A percentile compares a stretch with the other conserved stretches of the same genome.
Conservation (phyloP, 1,139 yeast species). For the Lizanozyma gosingica region DNA sequence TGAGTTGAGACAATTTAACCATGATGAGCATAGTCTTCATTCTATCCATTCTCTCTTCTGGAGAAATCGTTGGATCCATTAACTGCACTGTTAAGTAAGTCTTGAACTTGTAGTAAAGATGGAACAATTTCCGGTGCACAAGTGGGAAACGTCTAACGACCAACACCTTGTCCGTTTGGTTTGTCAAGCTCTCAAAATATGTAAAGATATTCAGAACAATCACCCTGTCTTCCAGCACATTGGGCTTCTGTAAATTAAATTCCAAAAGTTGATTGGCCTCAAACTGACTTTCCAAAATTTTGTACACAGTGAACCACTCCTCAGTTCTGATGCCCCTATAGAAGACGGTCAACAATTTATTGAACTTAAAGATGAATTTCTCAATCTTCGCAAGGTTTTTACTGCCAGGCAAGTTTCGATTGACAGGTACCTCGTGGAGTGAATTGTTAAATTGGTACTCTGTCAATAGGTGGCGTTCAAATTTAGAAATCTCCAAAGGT, state of each 20-base stretch:
- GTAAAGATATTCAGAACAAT: slow-evolving; percentile 61
- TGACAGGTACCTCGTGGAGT: slow-evolving; percentile 40
- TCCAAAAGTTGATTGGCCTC: slow-evolving; percentile 48
- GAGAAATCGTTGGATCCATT: slow-evolving; percentile 46
- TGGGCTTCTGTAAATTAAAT: slow-evolving; percentile 37
- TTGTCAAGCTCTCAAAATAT: slow-evolving; percentile 53
- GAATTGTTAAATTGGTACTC: slow-evolving; percentile 24
- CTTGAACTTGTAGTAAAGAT: slow-evolving; percentile 60
- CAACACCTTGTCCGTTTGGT: slow-evolving; percentile 34
- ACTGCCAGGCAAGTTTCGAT: slow-evolving; percentile 39
- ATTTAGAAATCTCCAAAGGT: slow-evolving; percentile 38
- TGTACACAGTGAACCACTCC: slow-evolving; percentile 78
- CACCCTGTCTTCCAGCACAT: slow-evolving; percentile 46
- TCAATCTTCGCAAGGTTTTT: slow-evolving; percentile 40
- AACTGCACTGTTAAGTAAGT: slow-evolving; percentile 59
- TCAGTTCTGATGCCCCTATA: slow-evolving; percentile 52
- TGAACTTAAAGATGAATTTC: slow-evolving; percentile 54
- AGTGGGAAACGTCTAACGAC: slow-evolving; percentile 52
- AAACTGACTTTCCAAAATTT: slow-evolving; percentile 60
- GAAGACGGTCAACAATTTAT: slow-evolving; percentile 51
- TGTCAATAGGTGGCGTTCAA: slow-evolving; percentile 9
- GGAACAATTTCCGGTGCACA: slow-evolving; percentile 58
- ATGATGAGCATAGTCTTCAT: slow-evolving; percentile 65
- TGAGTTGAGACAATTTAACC: slow-evolving; percentile 56
- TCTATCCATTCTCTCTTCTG: slow-evolving; percentile 55